phyloP scores from a whole-genome alignment of 1,284 basidiomycete species.

The Ceratorhiza oryzae-sativae region DNA sequence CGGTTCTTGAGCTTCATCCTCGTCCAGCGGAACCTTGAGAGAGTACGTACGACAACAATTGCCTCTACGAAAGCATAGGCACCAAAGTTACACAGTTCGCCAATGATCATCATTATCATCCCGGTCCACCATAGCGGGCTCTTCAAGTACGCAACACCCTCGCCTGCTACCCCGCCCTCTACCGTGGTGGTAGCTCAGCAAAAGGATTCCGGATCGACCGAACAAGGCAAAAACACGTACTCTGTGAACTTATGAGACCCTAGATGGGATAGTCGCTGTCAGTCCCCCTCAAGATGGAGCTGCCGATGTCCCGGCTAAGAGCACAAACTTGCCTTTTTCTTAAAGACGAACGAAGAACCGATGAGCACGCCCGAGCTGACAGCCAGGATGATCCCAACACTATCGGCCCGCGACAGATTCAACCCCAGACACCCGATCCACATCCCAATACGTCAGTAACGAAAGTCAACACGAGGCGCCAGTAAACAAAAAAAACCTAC shows the following conservation, averaged over 20 bases:
- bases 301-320: not conserved
- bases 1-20: not conserved
- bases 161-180: constrained; percentile 61
- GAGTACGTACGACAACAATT: constrained; percentile 55
- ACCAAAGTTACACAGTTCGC: constrained; percentile 52
- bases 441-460: not conserved
- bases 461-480: constrained; percentile 1
- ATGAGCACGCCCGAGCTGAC: constrained; percentile 68
- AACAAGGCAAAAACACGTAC: constrained; percentile 14
- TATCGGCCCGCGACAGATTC: constrained; percentile 30
- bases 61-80: constrained; percentile 61
- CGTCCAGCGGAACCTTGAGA: not conserved
- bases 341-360: constrained; percentile 64
- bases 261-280: constrained; percentile 9
- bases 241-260: constrained; percentile 41
- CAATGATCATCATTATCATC: constrained; percentile 59
- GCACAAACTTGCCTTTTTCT: constrained; percentile 58
- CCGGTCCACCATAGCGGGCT: constrained; percentile 63
- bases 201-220: not conserved
- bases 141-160: constrained; percentile 71
- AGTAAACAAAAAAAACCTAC: constrained; percentile 3
- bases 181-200: constrained; percentile 49
- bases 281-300: not conserved
- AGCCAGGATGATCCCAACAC: constrained; percentile 60
- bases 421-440: not conserved